These are phyloP conservation scores for Epichloe typhina DNA, from an alignment of 2,329 filamentous ascomycete species.

Conservation along the genomic window DNA sequence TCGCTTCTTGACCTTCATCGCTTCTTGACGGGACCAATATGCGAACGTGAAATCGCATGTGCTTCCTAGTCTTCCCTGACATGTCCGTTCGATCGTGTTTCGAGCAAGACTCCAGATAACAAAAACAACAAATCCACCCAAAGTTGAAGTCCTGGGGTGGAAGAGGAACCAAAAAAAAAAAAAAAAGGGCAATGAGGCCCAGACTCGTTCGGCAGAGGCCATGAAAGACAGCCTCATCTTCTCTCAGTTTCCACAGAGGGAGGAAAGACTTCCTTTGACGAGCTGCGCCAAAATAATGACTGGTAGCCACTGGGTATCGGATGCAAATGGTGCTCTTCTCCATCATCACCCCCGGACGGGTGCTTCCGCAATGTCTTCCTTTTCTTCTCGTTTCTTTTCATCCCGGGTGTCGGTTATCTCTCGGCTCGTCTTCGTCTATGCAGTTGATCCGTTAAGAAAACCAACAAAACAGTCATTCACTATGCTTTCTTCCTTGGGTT, in stretches of 20 bases:
- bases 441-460: background rate
- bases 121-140: background rate
- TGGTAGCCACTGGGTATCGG: constrained; percentile 2
- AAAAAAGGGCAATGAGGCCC: background rate
- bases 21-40: too few relatives aligned
- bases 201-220: background rate
- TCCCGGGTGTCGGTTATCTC: background rate
- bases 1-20: too few relatives aligned
- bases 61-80: too few relatives aligned
- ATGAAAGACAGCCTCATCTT: background rate
- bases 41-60: too few relatives aligned
- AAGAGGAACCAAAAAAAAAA: background rate
- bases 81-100: too few relatives aligned
- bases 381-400: background rate
- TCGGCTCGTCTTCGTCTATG: background rate
- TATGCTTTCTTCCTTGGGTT: background rate
- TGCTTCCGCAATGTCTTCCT: background rate
- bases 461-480: background rate
- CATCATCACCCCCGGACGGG: background rate
- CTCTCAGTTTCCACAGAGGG: background rate
- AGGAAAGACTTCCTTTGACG: background rate
- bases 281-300: background rate
- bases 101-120: background rate
- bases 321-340: background rate
- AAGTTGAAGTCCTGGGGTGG: background rate